Percentiles rank a stretch among this genome's conserved stretches.
These are phyloP conservation scores for Ogataea populi-albae DNA, from an alignment of 805 yeast genomes.

Conservation along the genomic window DNA sequence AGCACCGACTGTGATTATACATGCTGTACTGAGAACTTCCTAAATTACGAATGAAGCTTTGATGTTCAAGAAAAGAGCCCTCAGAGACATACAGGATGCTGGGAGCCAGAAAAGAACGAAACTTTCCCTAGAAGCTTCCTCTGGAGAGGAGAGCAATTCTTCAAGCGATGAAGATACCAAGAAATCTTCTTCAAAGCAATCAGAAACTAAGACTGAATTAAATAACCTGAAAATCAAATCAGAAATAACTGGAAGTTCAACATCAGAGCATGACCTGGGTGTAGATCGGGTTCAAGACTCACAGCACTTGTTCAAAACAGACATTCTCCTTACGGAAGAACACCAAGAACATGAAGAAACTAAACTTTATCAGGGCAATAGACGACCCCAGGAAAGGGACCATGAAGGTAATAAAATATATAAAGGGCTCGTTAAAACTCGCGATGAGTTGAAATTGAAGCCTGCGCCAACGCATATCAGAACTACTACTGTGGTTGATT, in stretches of 20 bases:
- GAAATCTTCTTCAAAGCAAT: no score
- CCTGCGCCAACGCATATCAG: conserved; percentile 46
- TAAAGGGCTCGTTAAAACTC: conserved; percentile 23
- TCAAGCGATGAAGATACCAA: no score
- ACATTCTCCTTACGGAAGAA: conserved; percentile 24
- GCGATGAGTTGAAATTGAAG: conserved; percentile 17
- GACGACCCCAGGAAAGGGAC: conserved; percentile 14
- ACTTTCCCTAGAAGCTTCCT: no score
- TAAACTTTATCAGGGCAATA: background rate
- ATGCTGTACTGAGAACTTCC: no score
- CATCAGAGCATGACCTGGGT: background rate
- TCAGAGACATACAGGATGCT: no score
- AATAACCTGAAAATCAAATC: background rate
- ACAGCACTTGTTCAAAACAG: conserved; percentile 24
- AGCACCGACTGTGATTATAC: no score
- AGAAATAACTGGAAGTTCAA: conserved; percentile 1
- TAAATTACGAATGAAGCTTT: no score
- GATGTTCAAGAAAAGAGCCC: no score
- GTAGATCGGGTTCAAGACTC: no score
- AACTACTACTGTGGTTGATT: conserved; percentile 73
- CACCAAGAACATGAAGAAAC: conserved; percentile 9
- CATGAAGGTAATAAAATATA: conserved; percentile 26
- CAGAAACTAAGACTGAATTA: no score
- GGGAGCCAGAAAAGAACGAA: no score
- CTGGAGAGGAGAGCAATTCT: no score